Percentiles rank a stretch among this genome's conserved stretches.
These are phyloP conservation scores for Pulveroboletus sp. DNA, from an alignment of 1,284 basidiomycete species.

Conservation along the genomic window DNA sequence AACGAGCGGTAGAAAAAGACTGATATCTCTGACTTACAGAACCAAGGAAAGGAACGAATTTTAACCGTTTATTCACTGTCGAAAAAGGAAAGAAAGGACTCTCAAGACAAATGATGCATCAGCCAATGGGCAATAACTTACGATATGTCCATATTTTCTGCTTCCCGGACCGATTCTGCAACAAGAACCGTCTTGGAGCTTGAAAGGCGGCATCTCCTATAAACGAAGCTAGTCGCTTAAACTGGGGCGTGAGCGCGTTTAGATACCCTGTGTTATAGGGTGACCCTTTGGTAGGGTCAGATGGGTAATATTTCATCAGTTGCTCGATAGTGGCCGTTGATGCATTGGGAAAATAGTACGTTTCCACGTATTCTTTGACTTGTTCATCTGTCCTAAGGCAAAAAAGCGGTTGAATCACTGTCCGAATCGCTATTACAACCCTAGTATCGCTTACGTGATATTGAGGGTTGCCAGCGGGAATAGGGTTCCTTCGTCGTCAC, in stretches of 20 bases:
- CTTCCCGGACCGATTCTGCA: conserved; percentile 43
- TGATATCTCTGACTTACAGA: conserved; percentile 42
- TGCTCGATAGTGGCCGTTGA: conserved; percentile 32
- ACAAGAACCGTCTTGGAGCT: conserved; percentile 52
- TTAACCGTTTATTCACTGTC: conserved; percentile 48
- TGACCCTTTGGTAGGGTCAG: conserved; percentile 48
- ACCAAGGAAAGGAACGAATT: conserved; percentile 45
- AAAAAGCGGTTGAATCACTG: background rate
- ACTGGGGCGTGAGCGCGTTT: conserved; percentile 51
- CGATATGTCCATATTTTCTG: conserved; percentile 52
- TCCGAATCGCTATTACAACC: background rate
- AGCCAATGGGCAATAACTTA: conserved; percentile 35
- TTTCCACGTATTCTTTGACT: conserved; percentile 40
- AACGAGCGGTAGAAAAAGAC: too few relatives aligned
- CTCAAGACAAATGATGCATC: background rate
- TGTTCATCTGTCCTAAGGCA: conserved; percentile 39
- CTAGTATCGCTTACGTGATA: conserved; percentile 26
- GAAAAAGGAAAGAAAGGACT: background rate
- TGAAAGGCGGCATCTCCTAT: conserved; percentile 57
- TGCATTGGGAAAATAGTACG: conserved; percentile 37
- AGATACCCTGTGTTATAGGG: conserved; percentile 50
- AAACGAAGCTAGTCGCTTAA: conserved; percentile 54
- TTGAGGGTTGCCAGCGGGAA: conserved; percentile 36
- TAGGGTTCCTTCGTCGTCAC: conserved; percentile 49
- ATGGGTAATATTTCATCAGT: conserved; percentile 44